These are phyloP conservation scores for Crassisporium funariophilum DNA, from an alignment of 768 basidiomycete species.

Conservation along the genomic window DNA sequence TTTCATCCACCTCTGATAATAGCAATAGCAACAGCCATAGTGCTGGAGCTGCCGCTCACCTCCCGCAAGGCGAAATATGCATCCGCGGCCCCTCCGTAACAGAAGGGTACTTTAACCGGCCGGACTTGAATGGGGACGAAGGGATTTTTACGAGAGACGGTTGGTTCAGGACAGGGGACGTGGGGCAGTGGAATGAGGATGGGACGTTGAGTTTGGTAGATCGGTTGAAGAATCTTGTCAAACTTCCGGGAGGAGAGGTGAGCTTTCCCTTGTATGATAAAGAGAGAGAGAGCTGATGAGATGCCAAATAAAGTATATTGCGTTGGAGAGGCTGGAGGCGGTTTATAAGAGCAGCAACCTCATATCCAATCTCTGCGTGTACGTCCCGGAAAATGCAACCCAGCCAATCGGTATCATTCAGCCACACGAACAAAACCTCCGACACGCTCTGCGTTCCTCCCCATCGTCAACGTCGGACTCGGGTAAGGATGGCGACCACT, in stretches of 20 bases:
- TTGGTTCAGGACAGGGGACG: slow-evolving; percentile 93
- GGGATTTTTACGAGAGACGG: slow-evolving; percentile 86
- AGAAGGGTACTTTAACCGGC: slow-evolving; percentile 88
- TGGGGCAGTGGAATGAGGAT: slow-evolving; percentile 93
- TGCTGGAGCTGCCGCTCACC: slow-evolving; percentile 64
- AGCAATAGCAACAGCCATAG: too few relatives aligned
- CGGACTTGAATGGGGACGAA: slow-evolving; percentile 85
- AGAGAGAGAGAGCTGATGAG: slow-evolving; percentile 6
- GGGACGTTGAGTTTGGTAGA: slow-evolving; percentile 91
- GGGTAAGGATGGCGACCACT: slow-evolving; percentile 44
- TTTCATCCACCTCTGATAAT: too few relatives aligned
- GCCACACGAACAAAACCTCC: slow-evolving; percentile 77
- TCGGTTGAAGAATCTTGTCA: slow-evolving; percentile 30
- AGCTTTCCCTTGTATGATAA: slow-evolving; percentile 4
- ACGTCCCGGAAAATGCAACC: slow-evolving; percentile 73
- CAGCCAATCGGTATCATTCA: slow-evolving; percentile 89
- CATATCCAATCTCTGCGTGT: slow-evolving; percentile 81
- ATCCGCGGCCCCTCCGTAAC: slow-evolving; percentile 88
- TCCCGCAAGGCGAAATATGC: slow-evolving; percentile 85
- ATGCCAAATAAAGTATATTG: slow-evolving; percentile 70
- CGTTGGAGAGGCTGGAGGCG: slow-evolving; percentile 86
- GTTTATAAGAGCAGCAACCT: slow-evolving; percentile 84
- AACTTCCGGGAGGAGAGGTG: slow-evolving; percentile 80
- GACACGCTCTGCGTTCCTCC: too few relatives aligned
- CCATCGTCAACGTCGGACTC: slow-evolving; percentile 41